Percentiles rank a stretch among this genome's conserved stretches.
Evolutionary conservation across 2,329 filamentous ascomycete genomes (phyloP).

Genomic region (Aspergillus fijiensis): DNA sequence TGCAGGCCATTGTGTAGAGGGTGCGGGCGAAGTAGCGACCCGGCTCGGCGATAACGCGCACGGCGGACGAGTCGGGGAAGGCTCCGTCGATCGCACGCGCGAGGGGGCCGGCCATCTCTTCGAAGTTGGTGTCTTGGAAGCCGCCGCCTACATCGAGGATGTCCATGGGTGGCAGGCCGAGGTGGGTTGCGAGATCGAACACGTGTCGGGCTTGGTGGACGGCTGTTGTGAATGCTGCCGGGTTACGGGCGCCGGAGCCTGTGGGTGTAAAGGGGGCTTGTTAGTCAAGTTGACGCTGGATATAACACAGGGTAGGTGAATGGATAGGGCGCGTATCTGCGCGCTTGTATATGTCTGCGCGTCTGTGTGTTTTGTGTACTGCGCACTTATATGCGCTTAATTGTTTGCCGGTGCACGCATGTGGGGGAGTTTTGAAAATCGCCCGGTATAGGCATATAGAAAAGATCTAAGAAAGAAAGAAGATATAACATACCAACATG

Average conservation of each 20-base stretch:
- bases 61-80: not conserved
- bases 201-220: conserved; percentile 20
- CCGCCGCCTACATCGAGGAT: conserved; percentile 32
- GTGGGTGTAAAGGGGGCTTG: not conserved
- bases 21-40: conserved; percentile 25
- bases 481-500: conserved; percentile 24
- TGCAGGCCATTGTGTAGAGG: conserved; percentile 24
- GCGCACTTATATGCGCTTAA: not conserved
- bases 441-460: too few species aligned
- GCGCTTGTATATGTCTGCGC: too few species aligned
- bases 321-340: too few species aligned
- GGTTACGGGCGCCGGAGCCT: conserved; percentile 16
- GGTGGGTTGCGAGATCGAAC: conserved; percentile 12
- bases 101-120: conserved; percentile 13
- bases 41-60: conserved; percentile 24
- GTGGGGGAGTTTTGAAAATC: not conserved
- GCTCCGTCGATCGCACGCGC: not conserved
- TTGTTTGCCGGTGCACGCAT: not conserved
- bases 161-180: not conserved
- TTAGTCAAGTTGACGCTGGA: not conserved
- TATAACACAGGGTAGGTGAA: too few species aligned
- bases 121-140: conserved; percentile 25
- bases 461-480: too few species aligned
- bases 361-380: too few species aligned
- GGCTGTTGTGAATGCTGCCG: not conserved